Evolutionary conservation across 2,329 filamentous ascomycete species (phyloP), one percentile per base, ranked within the genome.

Genomic region (Alternaria metachromatica): DNA sequence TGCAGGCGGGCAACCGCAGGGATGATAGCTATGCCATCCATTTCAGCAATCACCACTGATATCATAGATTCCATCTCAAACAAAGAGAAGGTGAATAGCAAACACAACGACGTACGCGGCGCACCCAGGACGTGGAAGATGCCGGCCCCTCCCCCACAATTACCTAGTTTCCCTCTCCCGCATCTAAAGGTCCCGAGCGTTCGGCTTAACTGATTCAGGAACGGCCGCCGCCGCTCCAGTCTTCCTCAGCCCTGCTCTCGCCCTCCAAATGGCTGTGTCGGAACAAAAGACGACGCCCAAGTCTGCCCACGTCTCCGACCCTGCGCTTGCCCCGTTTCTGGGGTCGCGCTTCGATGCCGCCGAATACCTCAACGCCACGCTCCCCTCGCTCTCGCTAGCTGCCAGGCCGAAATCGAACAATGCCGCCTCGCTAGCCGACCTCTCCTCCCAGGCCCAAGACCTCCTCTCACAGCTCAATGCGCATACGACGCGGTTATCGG

Each of bases 401-500:
- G 72, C 77, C 66, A 74, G 82, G 80, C 75, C 72, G 25, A 76
- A 76, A 48, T 68, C 76, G 30, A 68, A 82, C 73, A 74, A 79
- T 67, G 82, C 82, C 58, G 86, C 90, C 6, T 85, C 91, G 3
- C 85, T 97, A 50, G 84, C 90, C n/a, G 90, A 95, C 64, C 82
- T 97, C 55, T 94, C 93, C 2, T 86, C 89, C 0, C 92, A 94
- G 76, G 91, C 94, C 1, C 94, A 97, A 80, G 86, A 89, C 4
- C 86, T 96, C n/a, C 86, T 97, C 50, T 92, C 94, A 1, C 92
- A 95, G 75, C 88, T 98, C 74, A 96, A 92, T 76, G 91, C 93
- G 9, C 93, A 97, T 78, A 97, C 94, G 2, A 91, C 93, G 18
- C 88, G 94, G 49, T 84, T 97, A 8, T 93, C 94, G 13, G 89